These are phyloP conservation scores for Novakomyces olei DNA, from an alignment of 805 yeast species.

Conservation along the genomic window DNA sequence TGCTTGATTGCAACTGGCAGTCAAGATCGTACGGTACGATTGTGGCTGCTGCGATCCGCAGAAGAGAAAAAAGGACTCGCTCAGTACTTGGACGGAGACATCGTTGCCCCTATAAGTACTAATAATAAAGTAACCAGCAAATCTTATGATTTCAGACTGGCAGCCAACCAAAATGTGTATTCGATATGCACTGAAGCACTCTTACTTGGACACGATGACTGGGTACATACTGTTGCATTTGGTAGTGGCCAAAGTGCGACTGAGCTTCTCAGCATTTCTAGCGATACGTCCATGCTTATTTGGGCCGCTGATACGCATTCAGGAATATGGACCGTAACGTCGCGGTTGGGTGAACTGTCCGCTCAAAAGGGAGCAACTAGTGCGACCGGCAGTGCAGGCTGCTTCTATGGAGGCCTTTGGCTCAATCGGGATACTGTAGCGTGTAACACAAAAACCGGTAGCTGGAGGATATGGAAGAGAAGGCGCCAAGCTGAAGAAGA, in stretches of 20 bases:
- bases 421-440: constrained; percentile 21
- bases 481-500: constrained; percentile 4
- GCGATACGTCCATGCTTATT: constrained; percentile 79
- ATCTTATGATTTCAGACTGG: not conserved
- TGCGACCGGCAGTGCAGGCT: constrained; percentile 85
- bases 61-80: constrained; percentile 4
- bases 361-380: constrained; percentile 84
- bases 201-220: constrained; percentile 94
- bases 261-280: constrained; percentile 58
- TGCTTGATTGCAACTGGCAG: constrained; percentile 79
- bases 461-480: constrained; percentile 54
- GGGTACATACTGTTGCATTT: constrained; percentile 80
- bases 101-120: not conserved
- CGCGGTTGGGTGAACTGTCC: constrained; percentile 74
- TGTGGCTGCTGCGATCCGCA: constrained; percentile 34
- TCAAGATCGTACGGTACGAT: constrained; percentile 74
- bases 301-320: constrained; percentile 79
- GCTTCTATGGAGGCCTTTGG: constrained; percentile 57
- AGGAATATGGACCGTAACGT: constrained; percentile 71
- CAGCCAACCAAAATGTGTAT: not conserved
- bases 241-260: constrained; percentile 7
- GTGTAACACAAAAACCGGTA: constrained; percentile 81
- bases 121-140: not conserved
- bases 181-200: constrained; percentile 40
- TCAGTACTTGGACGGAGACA: not conserved